Evolutionary conservation across 148 eudicot species (phyloP), one percentile per base, ranked within the genome.

Genomic region (Spergularia bocconei): DNA sequence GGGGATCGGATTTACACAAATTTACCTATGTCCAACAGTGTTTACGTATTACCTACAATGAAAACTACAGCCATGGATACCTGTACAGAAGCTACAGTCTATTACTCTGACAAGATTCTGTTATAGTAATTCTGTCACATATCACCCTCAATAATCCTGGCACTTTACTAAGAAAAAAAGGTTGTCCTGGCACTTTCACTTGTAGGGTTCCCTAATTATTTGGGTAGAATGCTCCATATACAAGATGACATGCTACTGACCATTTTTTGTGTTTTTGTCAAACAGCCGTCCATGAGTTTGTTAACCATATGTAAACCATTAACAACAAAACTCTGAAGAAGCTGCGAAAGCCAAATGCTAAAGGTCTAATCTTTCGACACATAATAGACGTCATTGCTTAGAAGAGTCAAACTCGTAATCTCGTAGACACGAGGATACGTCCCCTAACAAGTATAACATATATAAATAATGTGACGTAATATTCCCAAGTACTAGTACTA

Each of bases 131-230:
- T 52, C 41, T 52, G 55, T 55, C 33, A 19, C 63, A 44, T 39
- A 54, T 63, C 6, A 61, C 55, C 36, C 36, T 29, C 36, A 29
- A 51, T 44, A 56, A 71, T 72, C 58, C 11, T 25, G 68, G 68
- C 75, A 58, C 57, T 69, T 76, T 71, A 29, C 36, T 4, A 29
- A 29, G 2, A 29, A 29, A 29, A 29, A 29, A 29, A 29, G 36
- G 33, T 47, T 48, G 76, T 73, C 59, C 12, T 33, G 68, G 63
- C 76, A 59, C 58, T 70, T 76, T 71, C 76, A 64, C 4, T 65
- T 65, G 82, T 80, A 75, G 79, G 82, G 52, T 50, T 20, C 54
- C 60, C 39, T 63, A 63, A 23, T 52, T 13, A 68, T 60, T 67
- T 67, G 82, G 72, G 56, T 13, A 74, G 60, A 14, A 73, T 73